Conservation (phyloP, 2,329 filamentous ascomycete genomes). For the Alternaria sp. region DNA sequence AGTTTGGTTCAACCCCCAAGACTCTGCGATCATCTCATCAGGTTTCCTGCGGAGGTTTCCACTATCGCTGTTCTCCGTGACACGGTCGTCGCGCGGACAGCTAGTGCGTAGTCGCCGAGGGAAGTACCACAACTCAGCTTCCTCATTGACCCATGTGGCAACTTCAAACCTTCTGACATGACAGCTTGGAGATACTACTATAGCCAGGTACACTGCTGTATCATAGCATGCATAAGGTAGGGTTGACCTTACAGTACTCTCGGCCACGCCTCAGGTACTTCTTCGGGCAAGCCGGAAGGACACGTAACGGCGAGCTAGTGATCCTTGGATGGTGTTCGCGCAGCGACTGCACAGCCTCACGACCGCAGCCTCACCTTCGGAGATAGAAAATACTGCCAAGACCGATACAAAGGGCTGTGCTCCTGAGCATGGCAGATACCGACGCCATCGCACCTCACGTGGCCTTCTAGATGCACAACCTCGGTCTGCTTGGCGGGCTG, state of each 20-base stretch:
- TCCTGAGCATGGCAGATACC: not conserved
- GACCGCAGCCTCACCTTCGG: not conserved
- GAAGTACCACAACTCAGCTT: not conserved
- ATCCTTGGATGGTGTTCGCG: not conserved
- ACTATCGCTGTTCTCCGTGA: slow-evolving; percentile 4
- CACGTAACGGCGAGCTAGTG: slow-evolving; percentile 4
- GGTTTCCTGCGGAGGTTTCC: not conserved
- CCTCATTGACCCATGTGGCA: not conserved
- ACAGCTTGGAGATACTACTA: not conserved
- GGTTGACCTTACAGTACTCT: not conserved
- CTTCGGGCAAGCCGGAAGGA: slow-evolving; percentile 2
- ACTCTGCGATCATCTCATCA: not conserved
- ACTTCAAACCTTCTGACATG: not conserved
- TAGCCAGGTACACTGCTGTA: not conserved
- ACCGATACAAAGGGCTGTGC: not conserved
- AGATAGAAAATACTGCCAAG: not conserved
- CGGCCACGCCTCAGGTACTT: not conserved
- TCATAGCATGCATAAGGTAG: not conserved
- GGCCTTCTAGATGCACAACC: not conserved
- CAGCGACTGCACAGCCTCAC: not conserved
- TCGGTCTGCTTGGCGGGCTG: not conserved
- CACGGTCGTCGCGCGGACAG: not conserved
- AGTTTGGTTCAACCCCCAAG: not conserved
- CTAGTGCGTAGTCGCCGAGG: not conserved
- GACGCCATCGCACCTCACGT: not conserved